Evolutionary conservation across 1,284 basidiomycete species (phyloP).

Genomic region (Apiotrichum sp.): DNA sequence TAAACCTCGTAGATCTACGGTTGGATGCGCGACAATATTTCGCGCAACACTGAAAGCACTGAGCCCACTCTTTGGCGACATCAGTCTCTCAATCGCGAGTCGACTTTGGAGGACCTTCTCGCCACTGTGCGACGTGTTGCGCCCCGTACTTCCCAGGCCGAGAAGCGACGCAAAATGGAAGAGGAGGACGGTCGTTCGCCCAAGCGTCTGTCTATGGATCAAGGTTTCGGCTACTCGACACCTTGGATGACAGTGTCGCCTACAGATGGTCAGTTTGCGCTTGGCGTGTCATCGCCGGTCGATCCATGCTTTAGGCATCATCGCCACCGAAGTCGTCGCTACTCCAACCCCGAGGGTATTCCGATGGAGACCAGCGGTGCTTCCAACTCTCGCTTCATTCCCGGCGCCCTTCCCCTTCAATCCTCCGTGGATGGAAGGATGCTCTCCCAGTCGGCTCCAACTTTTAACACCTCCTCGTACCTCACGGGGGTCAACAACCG

Average conservation of each 20-base stretch:
- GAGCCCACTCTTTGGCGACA: conserved; percentile 1
- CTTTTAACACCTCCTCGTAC: neutral
- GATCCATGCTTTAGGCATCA: neutral
- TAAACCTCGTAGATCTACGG: neutral
- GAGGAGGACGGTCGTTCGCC: neutral
- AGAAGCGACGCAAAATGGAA: neutral
- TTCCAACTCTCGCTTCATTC: neutral
- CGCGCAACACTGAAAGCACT: conserved; percentile 1
- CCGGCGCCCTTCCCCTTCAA: neutral
- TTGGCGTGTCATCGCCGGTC: neutral
- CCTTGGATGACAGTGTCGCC: neutral
- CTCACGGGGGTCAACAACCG: neutral
- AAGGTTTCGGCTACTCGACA: neutral
- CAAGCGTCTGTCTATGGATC: neutral
- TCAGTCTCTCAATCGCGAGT: neutral
- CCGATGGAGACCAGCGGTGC: neutral
- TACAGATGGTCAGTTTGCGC: neutral
- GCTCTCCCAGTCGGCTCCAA: neutral
- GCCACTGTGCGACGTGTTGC: neutral
- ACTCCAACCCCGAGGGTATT: neutral
- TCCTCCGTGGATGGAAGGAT: neutral
- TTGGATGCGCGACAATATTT: conserved; percentile 1
- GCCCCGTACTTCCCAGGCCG: neutral
- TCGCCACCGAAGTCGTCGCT: neutral
- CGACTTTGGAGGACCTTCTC: neutral